phyloP scores from a whole-genome alignment of 129 eudicot species.

The Chrysanthemum seticuspe region DNA sequence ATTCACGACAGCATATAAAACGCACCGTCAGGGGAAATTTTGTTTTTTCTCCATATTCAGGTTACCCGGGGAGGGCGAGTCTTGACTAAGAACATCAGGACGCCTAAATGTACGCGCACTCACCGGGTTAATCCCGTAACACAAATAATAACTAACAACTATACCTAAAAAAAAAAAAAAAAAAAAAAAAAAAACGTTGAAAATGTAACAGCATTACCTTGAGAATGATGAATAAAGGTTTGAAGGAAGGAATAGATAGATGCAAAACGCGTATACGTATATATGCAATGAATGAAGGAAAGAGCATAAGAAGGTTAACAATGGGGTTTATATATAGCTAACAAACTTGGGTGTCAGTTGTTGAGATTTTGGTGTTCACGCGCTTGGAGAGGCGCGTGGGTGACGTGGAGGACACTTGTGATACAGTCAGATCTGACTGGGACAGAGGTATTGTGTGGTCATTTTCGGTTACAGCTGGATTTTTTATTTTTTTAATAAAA shows the following conservation, averaged over 20 bases:
- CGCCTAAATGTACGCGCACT: too few relatives aligned
- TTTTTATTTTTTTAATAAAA: neutral
- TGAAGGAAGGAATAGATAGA: constrained; percentile 4
- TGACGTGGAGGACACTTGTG: constrained; percentile 61
- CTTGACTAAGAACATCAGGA: too few relatives aligned
- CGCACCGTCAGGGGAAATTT: too few relatives aligned
- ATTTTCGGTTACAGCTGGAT: constrained; percentile 55
- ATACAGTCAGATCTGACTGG: constrained; percentile 64
- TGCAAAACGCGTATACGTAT: constrained; percentile 25
- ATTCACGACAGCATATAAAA: too few relatives aligned
- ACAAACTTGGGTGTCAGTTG: neutral
- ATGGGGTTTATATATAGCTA: constrained; percentile 40
- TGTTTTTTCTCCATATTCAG: too few relatives aligned
- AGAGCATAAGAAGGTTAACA: neutral
- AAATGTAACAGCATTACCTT: constrained; percentile 36
- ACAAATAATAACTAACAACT: too few relatives aligned
- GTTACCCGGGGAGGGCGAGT: neutral
- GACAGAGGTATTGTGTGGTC: constrained; percentile 41
- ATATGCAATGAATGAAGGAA: constrained; percentile 24
- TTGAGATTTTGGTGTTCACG: constrained; percentile 21
- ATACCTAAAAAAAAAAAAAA: neutral
- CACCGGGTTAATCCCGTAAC: too few relatives aligned
- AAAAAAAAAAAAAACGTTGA: too few relatives aligned
- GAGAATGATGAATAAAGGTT: neutral
- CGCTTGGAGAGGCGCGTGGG: constrained; percentile 27